These are phyloP conservation scores for Fusarium fujikuroi DNA, from an alignment of 2,329 filamentous ascomycete genomes.

Conservation along the genomic window DNA sequence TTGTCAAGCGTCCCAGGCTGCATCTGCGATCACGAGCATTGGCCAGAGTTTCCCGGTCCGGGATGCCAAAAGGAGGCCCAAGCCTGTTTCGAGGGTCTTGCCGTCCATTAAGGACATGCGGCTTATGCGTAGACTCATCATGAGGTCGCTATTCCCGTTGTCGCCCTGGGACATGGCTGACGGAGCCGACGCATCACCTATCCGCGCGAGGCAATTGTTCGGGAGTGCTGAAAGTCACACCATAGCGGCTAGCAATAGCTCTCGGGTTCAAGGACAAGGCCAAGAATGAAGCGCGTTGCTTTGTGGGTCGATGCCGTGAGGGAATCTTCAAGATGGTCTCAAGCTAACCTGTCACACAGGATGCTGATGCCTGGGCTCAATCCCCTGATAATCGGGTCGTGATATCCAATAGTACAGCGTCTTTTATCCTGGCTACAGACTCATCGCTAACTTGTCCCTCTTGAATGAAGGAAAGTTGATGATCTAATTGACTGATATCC, in stretches of 20 bases:
- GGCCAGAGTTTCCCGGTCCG: rapidly evolving
- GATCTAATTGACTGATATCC: neutral
- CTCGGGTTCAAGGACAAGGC: neutral
- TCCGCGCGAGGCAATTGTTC: neutral
- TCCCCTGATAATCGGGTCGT: neutral
- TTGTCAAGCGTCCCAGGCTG: neutral
- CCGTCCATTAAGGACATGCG: no score
- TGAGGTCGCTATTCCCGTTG: neutral
- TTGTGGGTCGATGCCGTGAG: neutral
- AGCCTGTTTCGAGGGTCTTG: neutral
- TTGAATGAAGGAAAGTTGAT: neutral
- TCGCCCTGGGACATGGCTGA: no score
- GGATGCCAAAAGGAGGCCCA: neutral
- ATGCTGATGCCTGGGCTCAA: neutral
- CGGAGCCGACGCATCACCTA: neutral
- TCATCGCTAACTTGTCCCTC: constrained; percentile 5
- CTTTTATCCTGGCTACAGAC: constrained; percentile 4
- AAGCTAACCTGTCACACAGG: neutral
- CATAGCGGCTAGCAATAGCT: neutral
- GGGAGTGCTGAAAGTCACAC: rapidly evolving
- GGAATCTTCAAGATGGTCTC: no score
- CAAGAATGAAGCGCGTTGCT: neutral
- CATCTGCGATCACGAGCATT: no score
- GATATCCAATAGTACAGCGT: constrained; percentile 5
- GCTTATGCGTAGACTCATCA: rapidly evolving